Evolutionary conservation across 108 stramenopile genomes (phyloP), one percentile per base, ranked within the genome.

Genomic region (Nitzschia sp.): DNA sequence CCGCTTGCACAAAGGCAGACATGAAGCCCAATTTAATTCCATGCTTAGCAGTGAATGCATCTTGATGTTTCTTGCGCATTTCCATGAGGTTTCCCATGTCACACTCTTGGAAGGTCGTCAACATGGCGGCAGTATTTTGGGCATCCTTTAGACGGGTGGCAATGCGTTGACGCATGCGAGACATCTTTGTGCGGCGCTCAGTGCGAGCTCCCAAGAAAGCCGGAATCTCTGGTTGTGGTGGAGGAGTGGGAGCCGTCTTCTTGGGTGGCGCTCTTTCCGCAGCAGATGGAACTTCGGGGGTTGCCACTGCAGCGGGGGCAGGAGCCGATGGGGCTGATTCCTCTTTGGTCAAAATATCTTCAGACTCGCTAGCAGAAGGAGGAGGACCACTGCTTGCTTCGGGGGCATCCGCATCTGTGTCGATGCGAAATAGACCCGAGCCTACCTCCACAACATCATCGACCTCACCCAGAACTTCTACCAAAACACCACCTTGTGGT

Each of bases 61-160:
- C 98, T 83, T 98, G 97, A 83, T 98, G 85, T 38, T 80, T 82
- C 68, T 85, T 84, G 58, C 99, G 93, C 85, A 98, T 79, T 70
- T 96, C 97, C 91, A 99, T 98, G 35, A 98, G 82, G 41, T 84
- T 83, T 25, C 94, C 89, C 99, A 99, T 98, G 80, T 99, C 99
- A 47, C 93, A 88, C 78, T 99, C 99, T 78, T 99, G 98, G 86
- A 99, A 99, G 71, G 99, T 99, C 41, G 99, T 99, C 41, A 99
- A 88, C 97, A 97, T 97, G 66, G 99, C 99, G 16, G 97, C 97
- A 8, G 97, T 97, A 80, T 97, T 97, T 86, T 99, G 99, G 17
- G 98, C 95, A 64, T 97, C 96, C 83, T 98, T 98, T 57, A 99
- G 91, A 36, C 99, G 89, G 31, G 87, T 72, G 11, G 99, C 99